Evolutionary conservation across 1,284 basidiomycete genomes (phyloP), one percentile per base, ranked within the genome.

Genomic region (Malassezia caprae): DNA sequence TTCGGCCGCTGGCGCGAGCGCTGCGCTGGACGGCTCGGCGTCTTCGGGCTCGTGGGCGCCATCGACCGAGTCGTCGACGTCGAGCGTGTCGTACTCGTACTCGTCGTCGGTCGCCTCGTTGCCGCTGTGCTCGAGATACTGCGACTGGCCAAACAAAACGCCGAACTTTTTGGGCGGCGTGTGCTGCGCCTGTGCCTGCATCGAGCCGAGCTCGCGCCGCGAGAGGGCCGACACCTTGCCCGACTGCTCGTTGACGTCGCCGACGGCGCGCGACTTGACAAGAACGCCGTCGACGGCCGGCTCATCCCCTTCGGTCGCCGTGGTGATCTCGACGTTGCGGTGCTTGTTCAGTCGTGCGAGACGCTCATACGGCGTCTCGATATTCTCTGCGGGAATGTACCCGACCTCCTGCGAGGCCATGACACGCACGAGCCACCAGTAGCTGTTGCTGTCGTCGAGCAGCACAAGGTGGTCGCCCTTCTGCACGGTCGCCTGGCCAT

Each of bases 301-400:
- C 47, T 70, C 64, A n/a, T 65, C 72, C 19, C 72, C 66, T 23
- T 72, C 69, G 30, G 68, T 74, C 3, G 72, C 72, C 8, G 64
- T 65, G 19, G 72, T 65, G 56, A 74, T 58, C 32, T 96, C 93
- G 54, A 98, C 87, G 75, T 99, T 99, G 32, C 91, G 82, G 75
- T 96, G 90, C 76, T 96, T 96, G 79, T 98, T 98, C 55, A 98
- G 80, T 57, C 93, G 80, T 0, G 93, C 93, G 21, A 98, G 81
- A 44, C 93, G 82, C 76, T 98, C 93, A 68, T 90, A 96, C 0
- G 93, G 94, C 0, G 94, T 98, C 76, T 98, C 94, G 68, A 98
- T 96, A 76, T 98, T 98, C 78, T 99, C 93, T 0, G 93, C 93
- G 15, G 93, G 93, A 50, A 99, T 98, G 76, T 98, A 98, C 1